Percentiles rank a stretch among this genome's conserved stretches.
phyloP scores from a whole-genome alignment of 371 early-diverging fungal species.

The Thermomucor indicae-seudaticae region DNA sequence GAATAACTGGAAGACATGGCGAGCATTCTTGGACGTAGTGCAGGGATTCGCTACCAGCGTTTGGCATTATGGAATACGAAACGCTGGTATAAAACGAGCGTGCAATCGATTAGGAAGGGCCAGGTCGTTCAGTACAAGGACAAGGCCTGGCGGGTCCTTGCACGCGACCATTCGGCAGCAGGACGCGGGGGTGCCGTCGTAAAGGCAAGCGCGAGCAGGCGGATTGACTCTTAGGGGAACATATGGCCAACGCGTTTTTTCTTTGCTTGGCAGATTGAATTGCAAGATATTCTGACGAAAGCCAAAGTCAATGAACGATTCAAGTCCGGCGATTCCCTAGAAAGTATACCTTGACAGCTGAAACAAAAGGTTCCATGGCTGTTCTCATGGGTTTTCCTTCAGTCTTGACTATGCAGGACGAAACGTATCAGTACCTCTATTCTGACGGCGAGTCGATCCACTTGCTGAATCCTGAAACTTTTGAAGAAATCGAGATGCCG shows the following conservation, averaged over 20 bases:
- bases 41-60: too few species aligned
- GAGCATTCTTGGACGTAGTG: too few species aligned
- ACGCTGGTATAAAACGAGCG: slow-evolving; percentile 36
- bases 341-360: slow-evolving; percentile 31
- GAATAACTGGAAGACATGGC: too few species aligned
- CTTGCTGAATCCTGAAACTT: slow-evolving; percentile 64
- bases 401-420: slow-evolving; percentile 60
- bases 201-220: slow-evolving; percentile 22
- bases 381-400: neutral
- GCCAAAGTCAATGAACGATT: slow-evolving; percentile 61
- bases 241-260: neutral
- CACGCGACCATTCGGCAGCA: slow-evolving; percentile 37
- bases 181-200: slow-evolving; percentile 52
- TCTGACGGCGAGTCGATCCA: slow-evolving; percentile 54
- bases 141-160: slow-evolving; percentile 40
- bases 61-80: slow-evolving; percentile 3
- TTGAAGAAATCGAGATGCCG: slow-evolving; percentile 68
- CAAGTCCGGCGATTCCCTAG: slow-evolving; percentile 57
- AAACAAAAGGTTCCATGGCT: neutral
- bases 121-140: slow-evolving; percentile 45
- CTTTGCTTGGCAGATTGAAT: slow-evolving; percentile 47
- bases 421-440: slow-evolving; percentile 72
- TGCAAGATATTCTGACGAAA: slow-evolving; percentile 52
- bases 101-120: slow-evolving; percentile 41
- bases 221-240: neutral